Evolutionary conservation across 2,329 filamentous ascomycete genomes (phyloP).

Genomic region (Chlorencoelia australis): DNA sequence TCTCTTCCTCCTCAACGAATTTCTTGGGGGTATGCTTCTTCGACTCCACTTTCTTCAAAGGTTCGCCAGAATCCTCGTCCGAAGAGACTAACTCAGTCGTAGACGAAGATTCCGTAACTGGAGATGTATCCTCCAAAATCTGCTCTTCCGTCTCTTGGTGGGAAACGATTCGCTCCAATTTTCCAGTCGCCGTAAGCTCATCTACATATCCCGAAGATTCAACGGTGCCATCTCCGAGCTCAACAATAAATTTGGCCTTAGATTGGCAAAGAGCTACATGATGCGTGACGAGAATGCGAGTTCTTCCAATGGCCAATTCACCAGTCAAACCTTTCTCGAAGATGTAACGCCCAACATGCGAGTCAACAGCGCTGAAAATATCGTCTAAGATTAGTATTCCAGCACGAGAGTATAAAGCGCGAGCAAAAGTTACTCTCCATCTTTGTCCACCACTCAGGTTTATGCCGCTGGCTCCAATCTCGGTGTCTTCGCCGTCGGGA

Average conservation of each 20-base stretch:
- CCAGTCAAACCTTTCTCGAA: slow-evolving; percentile 68
- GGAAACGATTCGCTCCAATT: slow-evolving; percentile 45
- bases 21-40: slow-evolving; percentile 46
- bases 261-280: slow-evolving; percentile 64
- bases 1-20: slow-evolving; percentile 67
- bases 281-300: slow-evolving; percentile 71
- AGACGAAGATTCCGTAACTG: slow-evolving; percentile 9
- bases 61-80: slow-evolving; percentile 34
- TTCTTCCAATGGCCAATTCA: slow-evolving; percentile 57
- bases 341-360: slow-evolving; percentile 69
- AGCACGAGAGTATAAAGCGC: slow-evolving; percentile 70
- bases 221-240: slow-evolving; percentile 59
- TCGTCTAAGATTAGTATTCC: slow-evolving; percentile 72
- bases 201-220: slow-evolving; percentile 54
- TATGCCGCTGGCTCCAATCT: slow-evolving; percentile 77
- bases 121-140: slow-evolving; percentile 37
- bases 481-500: slow-evolving; percentile 65
- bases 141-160: slow-evolving; percentile 40
- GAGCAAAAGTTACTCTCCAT: slow-evolving; percentile 71
- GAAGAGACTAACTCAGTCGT: slow-evolving; percentile 42
- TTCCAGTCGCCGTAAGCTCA: slow-evolving; percentile 50
- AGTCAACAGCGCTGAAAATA: slow-evolving; percentile 72
- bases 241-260: slow-evolving; percentile 63
- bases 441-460: slow-evolving; percentile 77
- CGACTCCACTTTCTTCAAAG: slow-evolving; percentile 40